Percentiles rank a stretch among this genome's conserved stretches.
Conservation (phyloP, 768 basidiomycete genomes). For the Podaxis sp. region DNA sequence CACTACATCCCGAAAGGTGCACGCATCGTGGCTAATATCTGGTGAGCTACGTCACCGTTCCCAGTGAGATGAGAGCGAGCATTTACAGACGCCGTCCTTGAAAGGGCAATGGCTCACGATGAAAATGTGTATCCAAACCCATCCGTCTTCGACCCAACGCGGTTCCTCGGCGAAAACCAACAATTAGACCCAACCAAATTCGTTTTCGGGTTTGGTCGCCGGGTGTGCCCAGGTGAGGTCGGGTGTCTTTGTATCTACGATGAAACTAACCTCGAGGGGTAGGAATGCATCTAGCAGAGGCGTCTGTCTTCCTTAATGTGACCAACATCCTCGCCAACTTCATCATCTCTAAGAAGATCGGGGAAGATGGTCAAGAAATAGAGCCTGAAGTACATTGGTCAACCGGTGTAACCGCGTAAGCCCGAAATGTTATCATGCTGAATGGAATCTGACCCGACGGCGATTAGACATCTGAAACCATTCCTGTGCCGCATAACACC, state of each 20-base stretch:
- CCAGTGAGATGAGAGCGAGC: not conserved
- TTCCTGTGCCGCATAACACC: constrained; percentile 27
- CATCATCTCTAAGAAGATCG: constrained; percentile 35
- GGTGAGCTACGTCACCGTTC: constrained; percentile 20
- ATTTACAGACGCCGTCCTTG: not conserved
- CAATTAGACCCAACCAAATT: constrained; percentile 31
- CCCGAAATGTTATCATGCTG: not conserved
- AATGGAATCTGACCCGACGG: not conserved
- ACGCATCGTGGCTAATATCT: constrained; percentile 30
- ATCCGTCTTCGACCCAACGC: constrained; percentile 32
- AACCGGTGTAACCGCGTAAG: constrained; percentile 27
- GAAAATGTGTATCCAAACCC: constrained; percentile 37
- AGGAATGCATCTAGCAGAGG: constrained; percentile 33
- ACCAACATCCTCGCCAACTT: constrained; percentile 37
- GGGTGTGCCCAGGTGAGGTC: constrained; percentile 29
- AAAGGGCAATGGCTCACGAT: constrained; percentile 35
- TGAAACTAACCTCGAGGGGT: not conserved
- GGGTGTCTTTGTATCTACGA: not conserved
- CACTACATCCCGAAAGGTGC: constrained; percentile 35
- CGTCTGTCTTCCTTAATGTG: constrained; percentile 36
- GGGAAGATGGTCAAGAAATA: constrained; percentile 34
- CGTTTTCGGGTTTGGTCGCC: constrained; percentile 38
- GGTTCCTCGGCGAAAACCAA: constrained; percentile 30
- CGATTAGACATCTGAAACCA: constrained; percentile 23
- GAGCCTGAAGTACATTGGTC: constrained; percentile 34